phyloP scores from a whole-genome alignment of 768 basidiomycete genomes.

The Rhizopogon vesiculosus region DNA sequence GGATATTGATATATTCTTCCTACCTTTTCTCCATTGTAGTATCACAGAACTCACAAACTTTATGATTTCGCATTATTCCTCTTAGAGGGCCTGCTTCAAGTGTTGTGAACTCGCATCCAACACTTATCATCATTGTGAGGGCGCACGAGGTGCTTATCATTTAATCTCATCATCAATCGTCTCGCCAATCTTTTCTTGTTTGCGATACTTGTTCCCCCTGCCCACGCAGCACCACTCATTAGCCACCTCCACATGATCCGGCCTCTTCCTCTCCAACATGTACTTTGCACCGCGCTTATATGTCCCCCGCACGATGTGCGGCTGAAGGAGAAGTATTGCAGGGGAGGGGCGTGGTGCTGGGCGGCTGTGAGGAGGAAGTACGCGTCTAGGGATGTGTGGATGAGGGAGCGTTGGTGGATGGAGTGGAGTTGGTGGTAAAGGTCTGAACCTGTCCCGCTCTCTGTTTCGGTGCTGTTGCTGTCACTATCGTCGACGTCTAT shows the following conservation, averaged over 20 bases:
- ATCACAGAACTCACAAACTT: not conserved
- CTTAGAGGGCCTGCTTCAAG: constrained; percentile 35
- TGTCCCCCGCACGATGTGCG: too few relatives aligned
- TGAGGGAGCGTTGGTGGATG: constrained; percentile 54
- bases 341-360: constrained; percentile 56
- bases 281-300: too few relatives aligned
- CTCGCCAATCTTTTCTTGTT: not conserved
- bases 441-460: constrained; percentile 26
- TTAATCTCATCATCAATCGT: constrained; percentile 8
- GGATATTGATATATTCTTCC: constrained; percentile 8
- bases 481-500: constrained; percentile 36
- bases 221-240: constrained; percentile 79
- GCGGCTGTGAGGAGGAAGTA: constrained; percentile 59
- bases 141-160: not conserved
- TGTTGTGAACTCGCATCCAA: constrained; percentile 35
- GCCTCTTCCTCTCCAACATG: too few relatives aligned
- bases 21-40: not conserved
- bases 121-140: too few relatives aligned
- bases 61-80: not conserved
- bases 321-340: too few relatives aligned
- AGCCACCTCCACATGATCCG: constrained; percentile 58
- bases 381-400: constrained; percentile 55
- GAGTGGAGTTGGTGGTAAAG: constrained; percentile 51
- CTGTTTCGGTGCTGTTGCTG: constrained; percentile 4
- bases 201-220: constrained; percentile 40